Percentiles rank a stretch among this genome's conserved stretches.
phyloP scores from a whole-genome alignment of 148 eudicot genomes.

The Chenopodium quinoa region DNA sequence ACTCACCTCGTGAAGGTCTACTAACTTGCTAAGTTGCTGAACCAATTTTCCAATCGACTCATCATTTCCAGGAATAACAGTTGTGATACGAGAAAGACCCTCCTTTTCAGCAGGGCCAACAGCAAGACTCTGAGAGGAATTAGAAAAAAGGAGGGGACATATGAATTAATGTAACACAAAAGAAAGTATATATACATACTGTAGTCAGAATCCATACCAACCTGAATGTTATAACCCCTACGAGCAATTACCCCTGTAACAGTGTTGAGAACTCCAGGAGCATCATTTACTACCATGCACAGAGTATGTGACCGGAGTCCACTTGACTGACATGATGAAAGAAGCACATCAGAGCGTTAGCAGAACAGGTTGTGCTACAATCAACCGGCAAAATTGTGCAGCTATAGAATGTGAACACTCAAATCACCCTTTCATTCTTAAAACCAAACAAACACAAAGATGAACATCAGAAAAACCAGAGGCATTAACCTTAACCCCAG shows the following conservation, averaged over 20 bases:
- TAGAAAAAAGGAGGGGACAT: slow-evolving; percentile 3
- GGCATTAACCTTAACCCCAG: background rate
- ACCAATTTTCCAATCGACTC: slow-evolving; percentile 78
- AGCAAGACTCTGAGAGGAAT: slow-evolving; percentile 68
- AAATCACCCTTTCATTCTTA: background rate
- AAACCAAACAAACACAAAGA: slow-evolving; percentile 3
- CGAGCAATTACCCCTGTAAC: slow-evolving; percentile 79
- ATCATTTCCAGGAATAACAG: slow-evolving; percentile 88
- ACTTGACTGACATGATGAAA: slow-evolving; percentile 53
- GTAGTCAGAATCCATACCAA: slow-evolving; percentile 18
- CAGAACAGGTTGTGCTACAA: background rate
- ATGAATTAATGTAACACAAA: background rate
- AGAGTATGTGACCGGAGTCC: slow-evolving; percentile 83
- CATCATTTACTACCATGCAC: slow-evolving; percentile 69
- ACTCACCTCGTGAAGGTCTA: slow-evolving; percentile 83
- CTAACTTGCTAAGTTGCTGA: slow-evolving; percentile 70
- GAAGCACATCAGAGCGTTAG: slow-evolving; percentile 21
- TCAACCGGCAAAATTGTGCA: background rate
- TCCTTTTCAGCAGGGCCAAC: slow-evolving; percentile 80
- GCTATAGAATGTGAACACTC: background rate
- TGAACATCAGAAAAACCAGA: background rate
- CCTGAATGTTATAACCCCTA: slow-evolving; percentile 91
- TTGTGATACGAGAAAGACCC: slow-evolving; percentile 85
- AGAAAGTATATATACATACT: background rate
- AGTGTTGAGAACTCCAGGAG: slow-evolving; percentile 82